These are phyloP conservation scores for Hyphopichia homilentoma DNA, from an alignment of 805 yeast genomes.

Conservation along the genomic window DNA sequence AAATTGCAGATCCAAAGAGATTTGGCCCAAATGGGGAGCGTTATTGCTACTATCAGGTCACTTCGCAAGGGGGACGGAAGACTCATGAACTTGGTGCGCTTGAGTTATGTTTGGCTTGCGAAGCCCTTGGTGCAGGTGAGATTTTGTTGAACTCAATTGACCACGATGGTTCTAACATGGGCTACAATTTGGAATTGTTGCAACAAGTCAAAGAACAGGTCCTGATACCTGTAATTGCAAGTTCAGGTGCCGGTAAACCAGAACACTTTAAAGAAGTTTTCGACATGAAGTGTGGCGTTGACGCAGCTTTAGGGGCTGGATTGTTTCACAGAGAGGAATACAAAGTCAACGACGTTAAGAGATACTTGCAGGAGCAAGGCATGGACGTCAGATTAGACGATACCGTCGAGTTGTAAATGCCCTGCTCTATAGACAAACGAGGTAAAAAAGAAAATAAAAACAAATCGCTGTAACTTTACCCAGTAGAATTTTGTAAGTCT, in stretches of 20 bases:
- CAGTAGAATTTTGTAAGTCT: too few relatives aligned
- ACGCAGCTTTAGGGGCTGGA: constrained; percentile 99
- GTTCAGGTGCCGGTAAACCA: constrained; percentile 96
- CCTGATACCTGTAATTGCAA: constrained; percentile 90
- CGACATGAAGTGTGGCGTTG: constrained; percentile 66
- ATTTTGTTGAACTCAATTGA: constrained; percentile 90
- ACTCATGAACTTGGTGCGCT: constrained; percentile 80
- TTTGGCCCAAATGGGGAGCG: constrained; percentile 85
- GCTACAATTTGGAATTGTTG: constrained; percentile 85
- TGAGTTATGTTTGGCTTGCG: constrained; percentile 86
- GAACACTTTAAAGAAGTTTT: constrained; percentile 88
- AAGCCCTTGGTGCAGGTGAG: constrained; percentile 95
- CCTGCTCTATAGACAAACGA: too few relatives aligned
- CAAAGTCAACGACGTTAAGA: constrained; percentile 80
- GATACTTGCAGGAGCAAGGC: constrained; percentile 52
- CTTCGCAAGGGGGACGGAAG: constrained; percentile 96
- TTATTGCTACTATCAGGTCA: constrained; percentile 92
- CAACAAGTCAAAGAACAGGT: constrained; percentile 74
- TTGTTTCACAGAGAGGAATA: constrained; percentile 96
- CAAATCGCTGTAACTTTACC: too few relatives aligned
- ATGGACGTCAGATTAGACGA: constrained; percentile 72
- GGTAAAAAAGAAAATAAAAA: too few relatives aligned
- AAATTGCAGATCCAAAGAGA: constrained; percentile 47
- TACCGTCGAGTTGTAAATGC: constrained; percentile 19
- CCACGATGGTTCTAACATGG: constrained; percentile 94